A percentile compares a stretch with the other conserved stretches of the same genome.
These are phyloP conservation scores for Paraphoma chrysanthemicola DNA, from an alignment of 2,329 filamentous ascomycete species.

Conservation along the genomic window DNA sequence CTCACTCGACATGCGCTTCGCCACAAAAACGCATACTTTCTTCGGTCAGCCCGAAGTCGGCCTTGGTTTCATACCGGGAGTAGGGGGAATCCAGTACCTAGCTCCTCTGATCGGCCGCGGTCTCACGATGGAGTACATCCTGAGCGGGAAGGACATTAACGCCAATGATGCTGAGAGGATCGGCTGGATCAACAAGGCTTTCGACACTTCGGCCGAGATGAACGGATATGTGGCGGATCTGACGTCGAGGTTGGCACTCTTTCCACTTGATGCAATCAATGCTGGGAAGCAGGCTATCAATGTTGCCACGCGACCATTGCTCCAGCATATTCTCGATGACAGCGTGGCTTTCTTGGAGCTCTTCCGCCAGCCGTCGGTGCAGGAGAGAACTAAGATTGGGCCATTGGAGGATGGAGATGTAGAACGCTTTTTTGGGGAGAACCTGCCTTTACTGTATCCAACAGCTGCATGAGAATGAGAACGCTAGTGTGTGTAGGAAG, in stretches of 20 bases:
- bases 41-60: slow-evolving; percentile 10
- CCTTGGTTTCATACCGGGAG: slow-evolving; percentile 3
- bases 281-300: slow-evolving; percentile 6
- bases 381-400: background rate
- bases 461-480: too few relatives aligned
- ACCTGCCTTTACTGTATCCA: background rate
- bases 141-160: slow-evolving; percentile 2
- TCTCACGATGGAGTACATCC: slow-evolving; percentile 6
- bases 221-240: slow-evolving; percentile 5
- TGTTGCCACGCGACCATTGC: background rate
- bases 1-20: slow-evolving; percentile 9
- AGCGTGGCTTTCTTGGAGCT: background rate
- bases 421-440: slow-evolving; percentile 3
- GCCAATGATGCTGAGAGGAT: slow-evolving; percentile 7
- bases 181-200: slow-evolving; percentile 13
- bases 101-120: slow-evolving; percentile 5
- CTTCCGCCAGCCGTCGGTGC: background rate
- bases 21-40: slow-evolving; percentile 1
- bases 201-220: slow-evolving; percentile 3
- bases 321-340: background rate
- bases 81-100: slow-evolving; percentile 6
- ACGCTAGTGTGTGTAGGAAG: too few relatives aligned
- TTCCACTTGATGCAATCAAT: background rate
- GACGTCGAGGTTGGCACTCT: background rate
- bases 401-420: background rate